Base-by-base conservation (phyloP, 2,329 filamentous ascomycete genomes). In the Cordyceps javanica region DNA sequence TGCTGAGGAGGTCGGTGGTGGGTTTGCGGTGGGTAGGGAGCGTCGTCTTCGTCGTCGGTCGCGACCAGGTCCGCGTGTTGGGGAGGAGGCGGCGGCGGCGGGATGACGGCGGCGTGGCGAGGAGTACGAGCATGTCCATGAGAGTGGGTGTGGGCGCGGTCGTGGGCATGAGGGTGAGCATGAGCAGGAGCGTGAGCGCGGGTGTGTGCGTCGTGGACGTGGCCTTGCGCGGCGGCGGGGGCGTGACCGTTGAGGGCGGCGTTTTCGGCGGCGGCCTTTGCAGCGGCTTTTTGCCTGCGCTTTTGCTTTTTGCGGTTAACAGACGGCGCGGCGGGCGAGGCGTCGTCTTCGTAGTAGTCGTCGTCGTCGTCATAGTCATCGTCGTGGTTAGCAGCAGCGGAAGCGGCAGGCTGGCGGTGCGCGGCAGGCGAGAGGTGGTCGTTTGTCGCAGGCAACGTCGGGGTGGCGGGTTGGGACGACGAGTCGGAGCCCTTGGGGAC, bases 221-320 rank as follows among this genome's bases (percentile, higher is more conserved):
- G 55, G 11, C 28, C 19, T 11, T 32, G 45, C 28, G 58, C 36
- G 32, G 49, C 36, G 32, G 49, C 30, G 5, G 46, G 42, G 14
- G 26, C 36, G 41, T 58, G 57, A 9, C 57, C 57, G 50, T 56
- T 56, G 46, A 38, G n/a, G n/a, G n/a, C 28, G 21, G 23, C 46
- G 32, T 65, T 61, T 56, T 73, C 71, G 5, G 75, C 74, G 42
- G 77, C 83, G 30, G 82, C 82, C 68, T 87, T 83, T 60, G 87
- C 87, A 32, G 90, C 88, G 34, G 88, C 89, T 73, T 97, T 97
- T 69, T 90, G 88, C 63, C 92, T 84, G 64, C 92, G 85, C 79
- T 96, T 97, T 72, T 94, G 89, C 78, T 97, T 97, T 80, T 97
- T 97, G 69, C 90, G 86, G 74, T 96, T 97, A 53, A 92, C 87